These are phyloP conservation scores for Exophiala sp. DNA, from an alignment of 2,329 filamentous ascomycete species.

Conservation along the genomic window DNA sequence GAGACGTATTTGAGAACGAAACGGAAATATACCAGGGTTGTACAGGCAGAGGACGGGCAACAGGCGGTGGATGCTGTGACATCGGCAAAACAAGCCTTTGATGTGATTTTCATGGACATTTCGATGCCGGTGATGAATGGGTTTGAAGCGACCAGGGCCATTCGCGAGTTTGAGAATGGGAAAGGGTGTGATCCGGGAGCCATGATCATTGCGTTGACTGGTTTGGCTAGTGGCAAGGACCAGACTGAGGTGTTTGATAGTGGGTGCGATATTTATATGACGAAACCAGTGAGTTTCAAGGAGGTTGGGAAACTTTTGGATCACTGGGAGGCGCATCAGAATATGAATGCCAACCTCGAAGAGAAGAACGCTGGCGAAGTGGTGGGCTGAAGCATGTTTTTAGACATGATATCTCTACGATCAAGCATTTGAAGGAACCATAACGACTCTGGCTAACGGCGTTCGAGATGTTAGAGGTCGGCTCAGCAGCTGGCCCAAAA, in stretches of 20 bases:
- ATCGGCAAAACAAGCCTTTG: slow-evolving; percentile 30
- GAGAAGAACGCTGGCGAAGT: too few relatives aligned
- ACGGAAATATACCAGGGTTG: slow-evolving; percentile 34
- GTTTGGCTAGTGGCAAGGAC: slow-evolving; percentile 33
- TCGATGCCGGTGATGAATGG: slow-evolving; percentile 48
- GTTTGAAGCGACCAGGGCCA: slow-evolving; percentile 42
- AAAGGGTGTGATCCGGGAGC: slow-evolving; percentile 15
- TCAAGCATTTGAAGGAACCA: too few relatives aligned
- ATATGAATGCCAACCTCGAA: background rate
- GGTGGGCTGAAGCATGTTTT: too few relatives aligned
- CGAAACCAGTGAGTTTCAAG: slow-evolving; percentile 37
- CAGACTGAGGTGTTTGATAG: slow-evolving; percentile 34
- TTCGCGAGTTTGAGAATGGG: slow-evolving; percentile 35
- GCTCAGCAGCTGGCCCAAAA: too few relatives aligned
- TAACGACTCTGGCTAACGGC: too few relatives aligned
- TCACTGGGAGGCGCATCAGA: slow-evolving; percentile 29
- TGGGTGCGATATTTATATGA: slow-evolving; percentile 37
- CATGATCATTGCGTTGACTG: slow-evolving; percentile 37
- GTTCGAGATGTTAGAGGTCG: too few relatives aligned
- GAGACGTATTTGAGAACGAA: slow-evolving; percentile 38
- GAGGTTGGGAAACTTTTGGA: slow-evolving; percentile 35
- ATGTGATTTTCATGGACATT: slow-evolving; percentile 48
- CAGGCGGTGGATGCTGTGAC: slow-evolving; percentile 38
- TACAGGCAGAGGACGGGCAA: slow-evolving; percentile 39
- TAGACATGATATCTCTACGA: too few relatives aligned